Base-by-base conservation (phyloP, 1,139 yeast species). In the Blastobotrys ciferrii region DNA sequence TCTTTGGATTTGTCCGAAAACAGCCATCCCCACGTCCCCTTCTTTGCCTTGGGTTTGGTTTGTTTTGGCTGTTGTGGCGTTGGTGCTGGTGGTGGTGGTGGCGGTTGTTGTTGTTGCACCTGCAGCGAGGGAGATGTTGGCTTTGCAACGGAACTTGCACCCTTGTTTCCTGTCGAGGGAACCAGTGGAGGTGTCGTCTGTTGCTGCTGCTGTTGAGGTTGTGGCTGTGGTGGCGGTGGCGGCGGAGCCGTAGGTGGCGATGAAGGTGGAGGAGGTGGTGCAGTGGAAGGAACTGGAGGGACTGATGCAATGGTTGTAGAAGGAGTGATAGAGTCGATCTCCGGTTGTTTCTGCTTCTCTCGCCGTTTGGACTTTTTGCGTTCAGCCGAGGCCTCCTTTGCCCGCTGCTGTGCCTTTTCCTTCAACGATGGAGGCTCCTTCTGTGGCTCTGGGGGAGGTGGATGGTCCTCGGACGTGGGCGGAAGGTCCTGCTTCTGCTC, bases 1-100 rank as follows among this genome's bases (percentile, higher is more conserved):
- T 19, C 45, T 3, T 40, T 43, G 2, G 46, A 42, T 14, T 15
- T 25, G n/a, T 33, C 18, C 28, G 36, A 14, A 19, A 32, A 35
- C 6, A 59, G 49, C 61, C 63, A 58, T 6, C 60, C 53, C 61
- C 61, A 59, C 2, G 59, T 57, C 14, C 55, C 56, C 31, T 58
- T 58, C 9, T 54, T 47, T 11, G 52, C 42, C 42, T 53, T 49
- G 32, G 46, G 46, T 42, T 44, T 44, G n/a, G n/a, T n/a, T n/a
- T n/a, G n/a, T n/a, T n/a, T n/a, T n/a, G n/a, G n/a, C n/a, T n/a
- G n/a, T 14, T 30, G 14, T 13, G 31, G 32, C 11, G 38, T 42
- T 9, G 47, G 47, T 3, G 36, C 31, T 2, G 39, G 42, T 33
- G 37, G 18, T 13, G 14, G 14, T 9, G 37, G 6, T 33, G 37